Percentiles rank a stretch among this genome's conserved stretches.
Evolutionary conservation across 148 eudicot species (phyloP).

Genomic region (Agrostemma githago): DNA sequence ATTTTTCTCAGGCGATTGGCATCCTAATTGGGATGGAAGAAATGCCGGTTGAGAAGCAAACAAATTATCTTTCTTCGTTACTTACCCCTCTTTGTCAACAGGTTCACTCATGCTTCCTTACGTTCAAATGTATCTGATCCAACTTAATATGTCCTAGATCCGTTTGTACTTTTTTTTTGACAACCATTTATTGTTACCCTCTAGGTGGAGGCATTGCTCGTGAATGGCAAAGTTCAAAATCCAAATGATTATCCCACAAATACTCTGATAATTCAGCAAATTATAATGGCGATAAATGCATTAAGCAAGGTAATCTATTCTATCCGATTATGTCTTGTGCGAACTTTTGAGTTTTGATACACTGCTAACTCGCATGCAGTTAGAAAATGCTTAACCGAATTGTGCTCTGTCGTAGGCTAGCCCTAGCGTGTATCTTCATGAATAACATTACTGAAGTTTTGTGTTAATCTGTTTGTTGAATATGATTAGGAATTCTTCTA

Average conservation of each 20-base stretch:
- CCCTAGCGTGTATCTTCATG: background rate
- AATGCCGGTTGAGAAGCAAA: slow-evolving; percentile 74
- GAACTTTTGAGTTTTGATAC: background rate
- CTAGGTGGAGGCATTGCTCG: slow-evolving; percentile 69
- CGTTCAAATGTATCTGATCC: background rate
- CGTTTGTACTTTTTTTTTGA: background rate
- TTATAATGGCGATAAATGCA: slow-evolving; percentile 87
- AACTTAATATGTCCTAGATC: background rate
- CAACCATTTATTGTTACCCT: slow-evolving; percentile 18
- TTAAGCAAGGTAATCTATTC: slow-evolving; percentile 76
- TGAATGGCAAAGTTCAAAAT: slow-evolving; percentile 49
- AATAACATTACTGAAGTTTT: background rate
- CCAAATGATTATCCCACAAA: slow-evolving; percentile 50
- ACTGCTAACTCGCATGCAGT: background rate
- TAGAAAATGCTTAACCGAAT: background rate
- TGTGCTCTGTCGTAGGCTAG: background rate
- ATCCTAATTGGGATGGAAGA: slow-evolving; percentile 95
- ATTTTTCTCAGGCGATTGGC: slow-evolving; percentile 71
- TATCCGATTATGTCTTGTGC: background rate
- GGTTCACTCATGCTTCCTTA: slow-evolving; percentile 35
- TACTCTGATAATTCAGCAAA: slow-evolving; percentile 64
- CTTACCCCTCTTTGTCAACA: slow-evolving; percentile 94
- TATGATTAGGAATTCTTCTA: background rate
- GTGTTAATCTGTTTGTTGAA: background rate
- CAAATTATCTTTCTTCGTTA: slow-evolving; percentile 70